Evolutionary conservation across 2,329 filamentous ascomycete genomes (phyloP), one percentile per base, ranked within the genome.

Genomic region (Acephala macrosclerotiorum): DNA sequence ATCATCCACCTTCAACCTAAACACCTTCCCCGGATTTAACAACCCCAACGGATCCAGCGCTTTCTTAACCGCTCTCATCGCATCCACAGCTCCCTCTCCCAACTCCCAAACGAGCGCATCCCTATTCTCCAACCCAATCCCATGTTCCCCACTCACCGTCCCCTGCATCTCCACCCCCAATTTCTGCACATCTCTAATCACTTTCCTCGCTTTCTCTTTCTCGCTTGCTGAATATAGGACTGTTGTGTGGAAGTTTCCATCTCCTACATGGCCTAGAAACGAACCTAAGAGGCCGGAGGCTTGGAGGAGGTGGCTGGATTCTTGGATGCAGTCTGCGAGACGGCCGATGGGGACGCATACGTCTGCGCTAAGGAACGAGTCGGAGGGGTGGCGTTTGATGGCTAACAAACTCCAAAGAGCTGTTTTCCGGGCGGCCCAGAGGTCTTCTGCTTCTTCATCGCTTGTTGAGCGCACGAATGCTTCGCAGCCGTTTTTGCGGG

Each of bases 241-340:
- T 26, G 47, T 53, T 2, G 47, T 29, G 26, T 53, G 47, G 20
- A 53, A 53, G 78, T 97, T 97, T 47, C 93, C 94, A 75, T 97
- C 94, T 16, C 94, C 94, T 62, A 97, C 89, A 75, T 97, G 94
- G 5, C 94, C 94, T 1, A 97, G 82, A 26, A 96, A 91, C 72
- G 90, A 93, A 1, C 93, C 92, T 12, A 53, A 6, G 76, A 97
- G 96, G 0, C 83, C 11, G 91, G 88, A 72, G 33, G 33, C 51
- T 57, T 64, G 14, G 94, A 91, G 83, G 96, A 89, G 74, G 96
- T 91, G 90, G 80, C 97, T 96, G 68, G 91, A 93, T 58, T 55
- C 53, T 68, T 68, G 93, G 81, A 85, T 84, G 61, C 94, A 89
- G 63, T 92, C 89, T 1, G 91, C 88, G 3, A 94, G 80, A 7